Evolutionary conservation across 1,139 yeast species (phyloP), one percentile per base, ranked within the genome.

Genomic region (Zygoascus hellenicus): DNA sequence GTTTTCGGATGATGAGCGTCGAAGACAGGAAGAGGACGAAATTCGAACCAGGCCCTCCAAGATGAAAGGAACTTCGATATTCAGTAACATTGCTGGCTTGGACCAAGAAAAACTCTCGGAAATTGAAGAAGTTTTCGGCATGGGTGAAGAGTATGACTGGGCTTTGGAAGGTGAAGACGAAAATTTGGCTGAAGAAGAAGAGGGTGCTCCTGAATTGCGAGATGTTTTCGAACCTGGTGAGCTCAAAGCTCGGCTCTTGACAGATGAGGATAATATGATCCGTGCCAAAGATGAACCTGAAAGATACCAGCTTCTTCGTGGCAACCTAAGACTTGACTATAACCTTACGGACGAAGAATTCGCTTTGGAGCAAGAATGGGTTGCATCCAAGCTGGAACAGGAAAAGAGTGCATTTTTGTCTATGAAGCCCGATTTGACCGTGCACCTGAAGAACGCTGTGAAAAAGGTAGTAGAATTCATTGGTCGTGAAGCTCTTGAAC

Each of bases 61-160:
- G 41, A 47, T 44, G 37, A 48, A 46, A 19, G 48, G 49, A 29
- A 48, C 42, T 41, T 71, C 71, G 45, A 65, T 71, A 22, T 72
- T 86, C 28, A 73, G 83, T 9, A 82, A 83, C 54, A 73, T 84
- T 44, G 78, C 87, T 1, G 88, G 82, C 45, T 83, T 92, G 40
- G 96, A 94, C 58, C 83, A 95, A 52, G 98, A 92, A 61, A 87
- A 89, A 64, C 78, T 90, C 54, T 95, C 88, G 58, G 97, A 92
- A 63, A 77, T 92, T 59, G 89, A 81, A 61, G 98, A 92, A 65
- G 90, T 92, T 9, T 92, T 92, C 63, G 99, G 99, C 52, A 94
- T 89, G 64, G 99, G 98, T 42, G 92, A 83, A 52, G 97, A 90
- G 63, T 92, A 92, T 66, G 97, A 88, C 52, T 92, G 97, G 97